These are phyloP conservation scores for Chrysosporium queenslandicum DNA, from an alignment of 2,329 filamentous ascomycete genomes.

Conservation along the genomic window DNA sequence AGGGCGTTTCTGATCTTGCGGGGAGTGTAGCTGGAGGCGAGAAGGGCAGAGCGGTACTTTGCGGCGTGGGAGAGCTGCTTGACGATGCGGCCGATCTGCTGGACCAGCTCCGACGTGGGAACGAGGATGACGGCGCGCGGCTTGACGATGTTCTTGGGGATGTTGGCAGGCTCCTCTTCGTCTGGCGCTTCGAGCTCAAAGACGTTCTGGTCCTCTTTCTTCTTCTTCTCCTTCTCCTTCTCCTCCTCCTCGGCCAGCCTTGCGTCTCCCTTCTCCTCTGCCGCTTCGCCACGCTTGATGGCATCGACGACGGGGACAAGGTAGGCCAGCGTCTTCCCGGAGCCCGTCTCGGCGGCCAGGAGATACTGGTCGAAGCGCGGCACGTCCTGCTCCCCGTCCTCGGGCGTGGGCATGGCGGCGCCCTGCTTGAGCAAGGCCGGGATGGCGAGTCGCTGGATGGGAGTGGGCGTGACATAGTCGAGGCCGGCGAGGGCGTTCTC, in stretches of 20 bases:
- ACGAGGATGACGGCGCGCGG: conserved; percentile 79
- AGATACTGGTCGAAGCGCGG: conserved; percentile 57
- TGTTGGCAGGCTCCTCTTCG: conserved; percentile 56
- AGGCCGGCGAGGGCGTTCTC: conserved; percentile 66
- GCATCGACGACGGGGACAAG: conserved; percentile 75
- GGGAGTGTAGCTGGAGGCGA: conserved; percentile 67
- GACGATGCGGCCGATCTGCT: conserved; percentile 70
- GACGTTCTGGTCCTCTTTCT: conserved; percentile 43
- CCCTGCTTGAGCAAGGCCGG: conserved; percentile 55
- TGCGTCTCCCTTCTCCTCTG: conserved; percentile 45
- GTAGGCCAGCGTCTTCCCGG: conserved; percentile 92
- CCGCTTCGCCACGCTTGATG: conserved; percentile 63
- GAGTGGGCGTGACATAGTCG: conserved; percentile 68
- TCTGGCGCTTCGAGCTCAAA: conserved; percentile 53
- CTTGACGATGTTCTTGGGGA: conserved; percentile 57
- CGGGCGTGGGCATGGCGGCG: conserved; percentile 21
- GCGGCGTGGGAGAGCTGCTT: conserved; percentile 74
- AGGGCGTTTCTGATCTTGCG: conserved; percentile 74
- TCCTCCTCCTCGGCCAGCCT: conserved; percentile 51
- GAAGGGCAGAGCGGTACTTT: conserved; percentile 75
- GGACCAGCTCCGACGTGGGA: conserved; percentile 82
- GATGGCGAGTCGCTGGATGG: conserved; percentile 81
- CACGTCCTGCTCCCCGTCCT: conserved; percentile 34
- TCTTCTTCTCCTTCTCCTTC: conserved; percentile 34
- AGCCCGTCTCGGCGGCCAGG: conserved; percentile 90